phyloP scores from a whole-genome alignment of 495 filamentous ascomycete genomes.

The Hypoxylon cercidicola region DNA sequence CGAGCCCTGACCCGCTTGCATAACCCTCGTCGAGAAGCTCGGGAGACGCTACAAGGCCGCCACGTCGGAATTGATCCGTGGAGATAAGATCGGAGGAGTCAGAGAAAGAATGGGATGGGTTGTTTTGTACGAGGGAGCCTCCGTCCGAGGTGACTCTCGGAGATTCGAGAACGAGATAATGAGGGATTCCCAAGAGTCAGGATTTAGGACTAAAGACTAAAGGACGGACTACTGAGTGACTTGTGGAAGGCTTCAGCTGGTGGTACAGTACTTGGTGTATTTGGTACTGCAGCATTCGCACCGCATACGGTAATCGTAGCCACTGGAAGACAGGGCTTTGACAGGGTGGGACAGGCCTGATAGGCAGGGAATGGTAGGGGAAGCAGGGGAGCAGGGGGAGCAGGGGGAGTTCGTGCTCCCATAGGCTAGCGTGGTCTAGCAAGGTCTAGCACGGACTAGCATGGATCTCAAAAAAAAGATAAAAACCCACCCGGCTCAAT shows the following conservation, averaged over 20 bases:
- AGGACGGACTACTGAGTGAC: not conserved
- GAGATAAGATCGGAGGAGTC: constrained; percentile 43
- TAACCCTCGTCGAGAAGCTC: constrained; percentile 27
- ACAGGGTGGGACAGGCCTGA: too few relatives aligned
- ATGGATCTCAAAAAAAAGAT: constrained; percentile 25
- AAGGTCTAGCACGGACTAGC: constrained; percentile 8
- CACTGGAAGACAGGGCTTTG: too few relatives aligned
- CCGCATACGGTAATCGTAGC: too few relatives aligned
- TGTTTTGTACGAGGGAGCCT: constrained; percentile 7
- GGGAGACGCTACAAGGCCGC: constrained; percentile 26
- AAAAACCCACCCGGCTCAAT: constrained; percentile 40
- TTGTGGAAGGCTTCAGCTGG: too few relatives aligned
- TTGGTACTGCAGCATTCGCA: too few relatives aligned
- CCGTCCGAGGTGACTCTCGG: constrained; percentile 41
- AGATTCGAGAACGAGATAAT: constrained; percentile 41
- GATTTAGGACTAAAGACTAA: constrained; percentile 15
- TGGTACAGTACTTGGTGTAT: too few relatives aligned
- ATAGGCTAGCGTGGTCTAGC: constrained; percentile 16
- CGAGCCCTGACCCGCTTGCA: constrained; percentile 23
- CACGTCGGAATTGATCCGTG: constrained; percentile 38
- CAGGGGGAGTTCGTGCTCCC: not conserved
- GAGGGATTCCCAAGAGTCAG: too few relatives aligned
- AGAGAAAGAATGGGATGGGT: constrained; percentile 12
- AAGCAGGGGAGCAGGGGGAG: too few relatives aligned
- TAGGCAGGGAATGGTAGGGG: not conserved